A percentile compares a stretch with the other conserved stretches of the same genome.
These are phyloP conservation scores for Pyrenochaeta sp. DNA, from an alignment of 2,329 filamentous ascomycete genomes.

Conservation along the genomic window DNA sequence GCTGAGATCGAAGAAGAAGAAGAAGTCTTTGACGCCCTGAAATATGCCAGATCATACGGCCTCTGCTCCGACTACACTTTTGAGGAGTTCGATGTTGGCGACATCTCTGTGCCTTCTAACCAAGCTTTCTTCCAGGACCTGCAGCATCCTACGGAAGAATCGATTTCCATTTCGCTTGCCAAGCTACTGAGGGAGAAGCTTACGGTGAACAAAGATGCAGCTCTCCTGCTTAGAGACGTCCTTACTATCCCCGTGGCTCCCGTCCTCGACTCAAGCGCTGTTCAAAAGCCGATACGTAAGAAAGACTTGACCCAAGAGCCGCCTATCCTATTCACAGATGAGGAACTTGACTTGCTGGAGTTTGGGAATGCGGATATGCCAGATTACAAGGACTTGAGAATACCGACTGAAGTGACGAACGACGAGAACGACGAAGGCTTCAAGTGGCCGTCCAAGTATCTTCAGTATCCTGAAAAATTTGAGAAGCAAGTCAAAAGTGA, in stretches of 20 bases:
- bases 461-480: slow-evolving; percentile 33
- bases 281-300: too few species aligned
- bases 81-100: slow-evolving; percentile 28
- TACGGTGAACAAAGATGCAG: slow-evolving; percentile 36
- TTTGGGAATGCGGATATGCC: slow-evolving; percentile 42
- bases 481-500: slow-evolving; percentile 37
- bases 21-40: slow-evolving; percentile 49
- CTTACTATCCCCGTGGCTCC: too few species aligned
- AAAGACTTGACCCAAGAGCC: slow-evolving; percentile 56
- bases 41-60: slow-evolving; percentile 58
- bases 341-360: slow-evolving; percentile 53
- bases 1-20: slow-evolving; percentile 23
- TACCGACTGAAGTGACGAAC: slow-evolving; percentile 45
- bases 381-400: slow-evolving; percentile 36
- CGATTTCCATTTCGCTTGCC: slow-evolving; percentile 14
- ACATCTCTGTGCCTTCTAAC: slow-evolving; percentile 14
- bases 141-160: slow-evolving; percentile 21
- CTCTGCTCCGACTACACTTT: slow-evolving; percentile 50
- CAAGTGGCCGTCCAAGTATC: slow-evolving; percentile 49
- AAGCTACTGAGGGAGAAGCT: slow-evolving; percentile 38
- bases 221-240: slow-evolving; percentile 34
- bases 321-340: slow-evolving; percentile 56
- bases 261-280: too few species aligned
- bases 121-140: slow-evolving; percentile 25
- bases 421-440: slow-evolving; percentile 54